Evolutionary conservation across 2,329 filamentous ascomycete genomes (phyloP), one percentile per base, ranked within the genome.

Genomic region (Microcyclospora tardicrescens): DNA sequence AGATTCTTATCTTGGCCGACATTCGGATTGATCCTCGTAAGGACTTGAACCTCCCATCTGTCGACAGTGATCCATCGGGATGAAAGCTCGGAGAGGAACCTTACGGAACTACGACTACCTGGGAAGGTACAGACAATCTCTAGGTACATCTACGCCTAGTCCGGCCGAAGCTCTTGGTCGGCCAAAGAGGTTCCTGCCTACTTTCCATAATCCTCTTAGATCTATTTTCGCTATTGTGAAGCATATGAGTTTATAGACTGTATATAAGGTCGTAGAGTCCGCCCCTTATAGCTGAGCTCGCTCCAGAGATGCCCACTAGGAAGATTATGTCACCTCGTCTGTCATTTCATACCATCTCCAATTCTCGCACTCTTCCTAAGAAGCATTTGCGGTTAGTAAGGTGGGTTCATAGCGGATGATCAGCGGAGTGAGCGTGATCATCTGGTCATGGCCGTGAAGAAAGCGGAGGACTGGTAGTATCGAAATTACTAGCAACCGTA

Each of bases 371-470:
- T 93, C 85, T 49, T 91, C 83, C 12, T 75, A 64, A 0, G 73
- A 66, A 10, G 81, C 78, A 54, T 78, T 72, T 16, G 69, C 54
- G 0, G 84, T 84, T 2, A 83, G 70, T 35, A 73, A 69, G 60
- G 84, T 84, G 27, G 68, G 69, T 48, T 78, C 72, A 41, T 83
- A 73, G 43, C 81, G 77, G 45, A 81, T 75, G 39, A 93, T 80
- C 35, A 93, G 69, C 1, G 85, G 85, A 59, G 93, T 93, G 41
- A 93, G 67, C 55, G 89, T 80, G 53, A 93, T 93, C 79, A 94
- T 93, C 50, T 78, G 78, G 36, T 71, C 59, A 61, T 93, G 84
- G 59, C 81, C 72, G 59, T 85, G 83, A 27, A 93, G 75, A 48
- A 84, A 83, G 38, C 75, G 69, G 46, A 93, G 58, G 32, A 84